phyloP scores from a whole-genome alignment of 192 early-diverging fungal genomes.

The Piromyces finnis region DNA sequence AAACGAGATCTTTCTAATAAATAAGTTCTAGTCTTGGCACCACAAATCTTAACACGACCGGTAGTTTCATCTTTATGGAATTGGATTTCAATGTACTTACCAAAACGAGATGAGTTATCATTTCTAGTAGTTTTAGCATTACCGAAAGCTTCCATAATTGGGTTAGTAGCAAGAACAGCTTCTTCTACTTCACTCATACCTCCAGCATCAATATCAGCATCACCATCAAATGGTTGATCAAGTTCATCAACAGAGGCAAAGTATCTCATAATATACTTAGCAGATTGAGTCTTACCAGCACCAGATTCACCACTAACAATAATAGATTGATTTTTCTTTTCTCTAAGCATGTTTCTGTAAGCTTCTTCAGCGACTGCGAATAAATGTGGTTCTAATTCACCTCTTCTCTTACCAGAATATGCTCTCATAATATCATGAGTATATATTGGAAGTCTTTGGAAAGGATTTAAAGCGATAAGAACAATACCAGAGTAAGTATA shows the following conservation, averaged over 20 bases:
- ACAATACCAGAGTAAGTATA: slow-evolving; percentile 99
- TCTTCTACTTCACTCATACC: slow-evolving; percentile 59
- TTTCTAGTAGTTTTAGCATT: slow-evolving; percentile 99
- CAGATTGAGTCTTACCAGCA: slow-evolving; percentile 92
- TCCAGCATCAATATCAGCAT: slow-evolving; percentile 24
- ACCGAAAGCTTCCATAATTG: slow-evolving; percentile 97
- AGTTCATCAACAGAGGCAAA: slow-evolving; percentile 52
- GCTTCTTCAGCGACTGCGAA: slow-evolving; percentile 98
- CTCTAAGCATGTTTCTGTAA: slow-evolving; percentile 88
- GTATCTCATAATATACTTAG: slow-evolving; percentile 96
- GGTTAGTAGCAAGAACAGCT: slow-evolving; percentile 84
- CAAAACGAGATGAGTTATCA: slow-evolving; percentile 96
- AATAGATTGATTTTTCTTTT: slow-evolving; percentile 89
- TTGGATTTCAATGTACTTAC: slow-evolving; percentile 95
- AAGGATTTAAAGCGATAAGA: slow-evolving; percentile 93
- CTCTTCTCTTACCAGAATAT: slow-evolving; percentile 80
- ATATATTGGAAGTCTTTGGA: slow-evolving; percentile 70
- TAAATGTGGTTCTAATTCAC: slow-evolving; percentile 92
- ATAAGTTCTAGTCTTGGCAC: slow-evolving; percentile 89
- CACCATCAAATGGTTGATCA: slow-evolving; percentile 10
- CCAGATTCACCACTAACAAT: slow-evolving; percentile 91
- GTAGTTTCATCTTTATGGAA: slow-evolving; percentile 47
- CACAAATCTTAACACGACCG: slow-evolving; percentile 54
- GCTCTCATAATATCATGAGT: slow-evolving; percentile 65
- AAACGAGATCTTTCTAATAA: slow-evolving; percentile 89